Conservation (phyloP, 805 yeast genomes). For the Pichia paraexigua region DNA sequence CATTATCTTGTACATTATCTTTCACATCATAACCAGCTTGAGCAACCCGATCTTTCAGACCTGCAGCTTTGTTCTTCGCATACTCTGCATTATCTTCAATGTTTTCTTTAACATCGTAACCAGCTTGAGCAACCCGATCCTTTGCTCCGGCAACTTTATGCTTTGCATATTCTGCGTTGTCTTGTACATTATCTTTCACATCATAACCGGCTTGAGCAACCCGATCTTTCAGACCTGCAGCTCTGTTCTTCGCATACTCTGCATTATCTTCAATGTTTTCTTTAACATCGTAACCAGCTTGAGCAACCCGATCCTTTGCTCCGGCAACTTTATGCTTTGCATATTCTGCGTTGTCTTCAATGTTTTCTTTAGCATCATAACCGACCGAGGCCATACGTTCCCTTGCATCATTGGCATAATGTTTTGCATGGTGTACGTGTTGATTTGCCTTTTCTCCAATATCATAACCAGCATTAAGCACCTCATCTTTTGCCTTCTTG, state of each 20-base stretch:
- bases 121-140: constrained; percentile 2
- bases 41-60: constrained; percentile 1
- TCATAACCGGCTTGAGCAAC: constrained; percentile 5
- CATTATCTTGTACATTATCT: background rate
- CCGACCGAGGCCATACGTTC: background rate
- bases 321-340: background rate
- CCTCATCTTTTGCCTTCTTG: background rate
- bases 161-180: constrained; percentile 5
- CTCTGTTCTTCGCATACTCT: constrained; percentile 3
- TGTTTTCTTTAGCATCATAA: background rate
- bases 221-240: constrained; percentile 3
- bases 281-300: constrained; percentile 5
- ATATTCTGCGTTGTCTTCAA: constrained; percentile 1
- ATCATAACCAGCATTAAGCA: background rate
- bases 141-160: constrained; percentile 1
- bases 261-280: constrained; percentile 1
- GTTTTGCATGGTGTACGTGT: background rate
- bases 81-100: constrained; percentile 4
- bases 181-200: constrained; percentile 2
- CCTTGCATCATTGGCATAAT: constrained; percentile 1
- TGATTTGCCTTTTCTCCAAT: background rate
- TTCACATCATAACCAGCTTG: constrained; percentile 5
- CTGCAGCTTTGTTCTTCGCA: constrained; percentile 1
- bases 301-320: background rate
- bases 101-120: background rate